Percentiles rank a stretch among this genome's conserved stretches.
These are phyloP conservation scores for Hydnomerulius pinastri DNA, from an alignment of 768 basidiomycete genomes.

Conservation along the genomic window DNA sequence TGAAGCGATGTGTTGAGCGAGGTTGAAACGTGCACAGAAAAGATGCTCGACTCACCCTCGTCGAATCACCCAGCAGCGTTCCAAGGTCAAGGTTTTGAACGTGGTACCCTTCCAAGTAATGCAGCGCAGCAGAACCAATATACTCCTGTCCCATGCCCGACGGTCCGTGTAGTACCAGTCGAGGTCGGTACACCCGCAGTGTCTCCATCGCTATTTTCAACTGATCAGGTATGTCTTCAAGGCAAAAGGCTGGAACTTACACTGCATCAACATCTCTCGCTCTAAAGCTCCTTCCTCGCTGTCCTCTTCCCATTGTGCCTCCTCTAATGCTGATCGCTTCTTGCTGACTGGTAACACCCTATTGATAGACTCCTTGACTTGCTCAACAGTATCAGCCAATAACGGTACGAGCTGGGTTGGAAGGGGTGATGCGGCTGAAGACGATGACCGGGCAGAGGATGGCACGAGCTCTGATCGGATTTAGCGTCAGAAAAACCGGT, in stretches of 20 bases:
- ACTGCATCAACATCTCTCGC: slow-evolving; percentile 85
- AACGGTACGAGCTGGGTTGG: slow-evolving; percentile 84
- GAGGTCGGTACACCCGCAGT: slow-evolving; percentile 85
- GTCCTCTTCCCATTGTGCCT: slow-evolving; percentile 90
- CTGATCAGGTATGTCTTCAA: not conserved
- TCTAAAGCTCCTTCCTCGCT: slow-evolving; percentile 84
- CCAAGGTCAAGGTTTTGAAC: slow-evolving; percentile 93
- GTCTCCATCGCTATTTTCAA: slow-evolving; percentile 81
- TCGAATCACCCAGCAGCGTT: slow-evolving; percentile 83
- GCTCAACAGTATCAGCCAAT: slow-evolving; percentile 65
- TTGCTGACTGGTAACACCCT: slow-evolving; percentile 80
- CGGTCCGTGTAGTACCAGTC: slow-evolving; percentile 79
- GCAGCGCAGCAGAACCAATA: slow-evolving; percentile 86
- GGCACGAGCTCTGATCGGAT: slow-evolving; percentile 79
- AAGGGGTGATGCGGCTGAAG: slow-evolving; percentile 82
- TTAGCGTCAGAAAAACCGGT: slow-evolving; percentile 2
- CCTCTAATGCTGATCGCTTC: slow-evolving; percentile 83
- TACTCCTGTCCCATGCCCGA: slow-evolving; percentile 90
- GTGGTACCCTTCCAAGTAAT: slow-evolving; percentile 95
- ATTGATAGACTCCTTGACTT: slow-evolving; percentile 70
- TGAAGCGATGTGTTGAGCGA: slow-evolving; percentile 4
- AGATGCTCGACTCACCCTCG: slow-evolving; percentile 64
- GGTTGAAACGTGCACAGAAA: not conserved
- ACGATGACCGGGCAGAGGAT: slow-evolving; percentile 88
- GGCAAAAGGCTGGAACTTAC: slow-evolving; percentile 43